Base-by-base conservation (phyloP, 768 basidiomycete genomes). In the Rhodotorula sphaerocarpa region DNA sequence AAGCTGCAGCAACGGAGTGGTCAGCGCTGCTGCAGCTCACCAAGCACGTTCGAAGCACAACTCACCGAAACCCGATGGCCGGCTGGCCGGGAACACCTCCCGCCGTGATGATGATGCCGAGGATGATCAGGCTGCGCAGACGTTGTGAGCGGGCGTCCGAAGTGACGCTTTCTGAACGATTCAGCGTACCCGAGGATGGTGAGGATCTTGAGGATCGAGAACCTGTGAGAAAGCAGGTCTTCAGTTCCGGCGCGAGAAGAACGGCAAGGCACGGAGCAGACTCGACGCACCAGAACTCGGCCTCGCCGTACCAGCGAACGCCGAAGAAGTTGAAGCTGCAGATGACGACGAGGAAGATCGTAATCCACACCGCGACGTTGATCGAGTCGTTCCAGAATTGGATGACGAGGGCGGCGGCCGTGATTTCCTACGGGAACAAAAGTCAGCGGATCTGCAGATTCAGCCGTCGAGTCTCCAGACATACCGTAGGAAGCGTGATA, bases 111-210 rank as follows among this genome's bases (percentile, higher is more conserved):
- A 75, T 72, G 73, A 68, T 59, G 27, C 61, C 67, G 55, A 75
- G 65, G 59, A 78, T 71, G 70, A 78, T 76, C 31, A 77, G 70
- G 44, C 74, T n/a, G n/a, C n/a, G n/a, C n/a, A n/a, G n/a, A n/a
- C n/a, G n/a, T n/a, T n/a, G n/a, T n/a, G n/a, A n/a, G n/a, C n/a
- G n/a, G n/a, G n/a, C n/a, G n/a, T n/a, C n/a, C n/a, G n/a, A n/a
- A n/a, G n/a, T n/a, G n/a, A n/a, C n/a, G n/a, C n/a, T n/a, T n/a
- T n/a, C n/a, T n/a, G n/a, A n/a, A n/a, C n/a, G n/a, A n/a, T n/a
- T n/a, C n/a, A n/a, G n/a, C n/a, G n/a, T n/a, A n/a, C n/a, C n/a
- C 74, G 39, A 71, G 57, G 65, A 77, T 75, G 62, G 75, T 74
- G 43, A 75, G 41, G 34, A 77, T 74, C 65, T 77, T 43, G n/a